These are phyloP conservation scores for Blumeriella jaapii DNA, from an alignment of 2,329 filamentous ascomycete genomes.

Conservation along the genomic window DNA sequence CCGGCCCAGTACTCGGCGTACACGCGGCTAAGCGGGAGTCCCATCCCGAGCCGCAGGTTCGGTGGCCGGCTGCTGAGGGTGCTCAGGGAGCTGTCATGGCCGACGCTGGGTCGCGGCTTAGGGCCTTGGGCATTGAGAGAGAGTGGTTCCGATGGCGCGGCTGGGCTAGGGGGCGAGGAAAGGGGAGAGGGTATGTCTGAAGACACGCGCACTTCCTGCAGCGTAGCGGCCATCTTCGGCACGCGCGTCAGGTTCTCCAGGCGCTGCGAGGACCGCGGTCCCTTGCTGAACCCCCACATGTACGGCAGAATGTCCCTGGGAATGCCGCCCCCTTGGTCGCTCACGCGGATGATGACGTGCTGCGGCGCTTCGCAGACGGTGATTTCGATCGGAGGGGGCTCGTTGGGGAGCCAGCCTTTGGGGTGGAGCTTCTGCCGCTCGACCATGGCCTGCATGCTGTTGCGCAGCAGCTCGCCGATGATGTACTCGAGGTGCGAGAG, in stretches of 20 bases:
- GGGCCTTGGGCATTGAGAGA: neutral
- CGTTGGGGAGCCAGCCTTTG: slow-evolving; percentile 15
- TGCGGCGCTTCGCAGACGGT: slow-evolving; percentile 89
- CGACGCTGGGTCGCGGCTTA: neutral
- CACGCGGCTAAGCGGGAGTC: slow-evolving; percentile 81
- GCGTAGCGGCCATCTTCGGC: slow-evolving; percentile 82
- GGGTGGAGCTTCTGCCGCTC: slow-evolving; percentile 47
- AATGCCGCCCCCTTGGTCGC: slow-evolving; percentile 88
- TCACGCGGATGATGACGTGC: slow-evolving; percentile 92
- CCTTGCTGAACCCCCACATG: slow-evolving; percentile 95
- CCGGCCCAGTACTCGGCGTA: slow-evolving; percentile 99
- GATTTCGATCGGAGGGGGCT: slow-evolving; percentile 78
- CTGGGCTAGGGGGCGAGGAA: neutral
- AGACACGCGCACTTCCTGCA: slow-evolving; percentile 64
- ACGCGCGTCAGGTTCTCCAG: slow-evolving; percentile 80
- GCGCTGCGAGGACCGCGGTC: slow-evolving; percentile 63
- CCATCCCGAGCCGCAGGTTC: slow-evolving; percentile 81
- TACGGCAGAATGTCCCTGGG: slow-evolving; percentile 75
- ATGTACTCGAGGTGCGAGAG: slow-evolving; percentile 95
- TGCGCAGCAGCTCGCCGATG: slow-evolving; percentile 84
- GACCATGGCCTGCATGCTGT: slow-evolving; percentile 86
- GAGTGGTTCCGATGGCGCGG: no score
- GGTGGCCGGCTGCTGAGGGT: slow-evolving; percentile 74
- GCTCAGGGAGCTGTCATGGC: slow-evolving; percentile 47
- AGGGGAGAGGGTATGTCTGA: slow-evolving; percentile 4